Percentiles rank a stretch among this genome's conserved stretches.
These are phyloP conservation scores for Rhizoclosmatium globosum DNA, from an alignment of 192 early-diverging fungal species.

Conservation along the genomic window DNA sequence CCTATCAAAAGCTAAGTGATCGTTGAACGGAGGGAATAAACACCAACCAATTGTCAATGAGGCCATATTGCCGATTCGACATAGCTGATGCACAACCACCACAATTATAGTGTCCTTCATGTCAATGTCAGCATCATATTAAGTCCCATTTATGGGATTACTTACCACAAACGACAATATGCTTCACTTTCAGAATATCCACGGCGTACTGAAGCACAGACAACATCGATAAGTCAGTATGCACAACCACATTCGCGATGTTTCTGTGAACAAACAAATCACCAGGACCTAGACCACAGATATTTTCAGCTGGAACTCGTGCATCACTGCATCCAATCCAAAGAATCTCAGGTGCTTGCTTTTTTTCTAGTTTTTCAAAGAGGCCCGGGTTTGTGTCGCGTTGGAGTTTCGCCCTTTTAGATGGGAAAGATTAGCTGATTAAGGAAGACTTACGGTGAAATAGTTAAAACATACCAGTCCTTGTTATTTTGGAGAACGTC, in stretches of 20 bases:
- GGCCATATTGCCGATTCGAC: constrained; percentile 49
- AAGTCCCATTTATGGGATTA: background rate
- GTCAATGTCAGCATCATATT: background rate
- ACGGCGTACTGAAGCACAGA: constrained; percentile 96
- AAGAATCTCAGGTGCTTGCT: constrained; percentile 84
- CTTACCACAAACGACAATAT: constrained; percentile 90
- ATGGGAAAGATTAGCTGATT: background rate
- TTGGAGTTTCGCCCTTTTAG: constrained; percentile 37
- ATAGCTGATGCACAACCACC: constrained; percentile 56
- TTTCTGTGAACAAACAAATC: constrained; percentile 98
- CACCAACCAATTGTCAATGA: constrained; percentile 55
- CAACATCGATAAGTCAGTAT: constrained; percentile 82
- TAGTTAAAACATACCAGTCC: constrained; percentile 33
- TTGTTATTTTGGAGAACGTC: constrained; percentile 52
- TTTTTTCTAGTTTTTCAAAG: constrained; percentile 74
- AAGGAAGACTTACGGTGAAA: too few relatives aligned
- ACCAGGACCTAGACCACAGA: constrained; percentile 71
- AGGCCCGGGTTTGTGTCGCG: constrained; percentile 62
- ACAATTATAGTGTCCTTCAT: constrained; percentile 50
- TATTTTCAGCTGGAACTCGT: constrained; percentile 84
- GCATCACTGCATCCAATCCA: constrained; percentile 96
- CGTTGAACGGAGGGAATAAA: background rate
- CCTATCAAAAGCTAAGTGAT: constrained; percentile 5
- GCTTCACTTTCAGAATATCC: constrained; percentile 88
- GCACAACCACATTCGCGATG: constrained; percentile 91